Conservation (phyloP, 2,329 filamentous ascomycete genomes). For the Colletotrichum sp. region DNA sequence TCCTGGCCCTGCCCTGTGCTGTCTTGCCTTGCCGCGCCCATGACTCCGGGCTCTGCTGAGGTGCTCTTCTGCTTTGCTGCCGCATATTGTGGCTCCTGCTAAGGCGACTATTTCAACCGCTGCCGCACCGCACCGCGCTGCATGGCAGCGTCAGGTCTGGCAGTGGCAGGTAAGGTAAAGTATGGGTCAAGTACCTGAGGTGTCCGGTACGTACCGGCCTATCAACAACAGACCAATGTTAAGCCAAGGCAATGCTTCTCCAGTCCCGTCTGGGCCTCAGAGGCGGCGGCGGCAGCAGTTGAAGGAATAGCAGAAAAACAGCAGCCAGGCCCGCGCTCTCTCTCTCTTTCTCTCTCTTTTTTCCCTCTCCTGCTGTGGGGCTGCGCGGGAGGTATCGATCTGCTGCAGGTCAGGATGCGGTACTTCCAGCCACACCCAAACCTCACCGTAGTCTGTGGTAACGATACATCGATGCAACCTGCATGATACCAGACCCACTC, state of each 20-base stretch:
- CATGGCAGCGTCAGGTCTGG: neutral
- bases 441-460: neutral
- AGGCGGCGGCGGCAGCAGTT: conserved; percentile 1
- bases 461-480: conserved; percentile 9
- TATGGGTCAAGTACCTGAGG: neutral
- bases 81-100: neutral
- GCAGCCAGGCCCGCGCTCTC: conserved; percentile 1
- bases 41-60: neutral
- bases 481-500: conserved; percentile 18
- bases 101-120: neutral
- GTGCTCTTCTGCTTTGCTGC: neutral
- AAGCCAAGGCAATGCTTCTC: neutral
- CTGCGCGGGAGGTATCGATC: conserved; percentile 10
- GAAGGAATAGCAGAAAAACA: neutral
- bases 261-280: conserved; percentile 2
- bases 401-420: neutral
- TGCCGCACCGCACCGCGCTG: neutral
- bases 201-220: neutral
- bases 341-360: neutral
- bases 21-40: neutral
- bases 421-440: neutral
- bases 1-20: neutral
- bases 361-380: conserved; percentile 10
- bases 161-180: neutral
- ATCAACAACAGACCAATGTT: conserved; percentile 2